Percentiles rank a stretch among this genome's conserved stretches.
phyloP scores from a whole-genome alignment of 345 rosid species.

The Cochlearia excelsa region DNA sequence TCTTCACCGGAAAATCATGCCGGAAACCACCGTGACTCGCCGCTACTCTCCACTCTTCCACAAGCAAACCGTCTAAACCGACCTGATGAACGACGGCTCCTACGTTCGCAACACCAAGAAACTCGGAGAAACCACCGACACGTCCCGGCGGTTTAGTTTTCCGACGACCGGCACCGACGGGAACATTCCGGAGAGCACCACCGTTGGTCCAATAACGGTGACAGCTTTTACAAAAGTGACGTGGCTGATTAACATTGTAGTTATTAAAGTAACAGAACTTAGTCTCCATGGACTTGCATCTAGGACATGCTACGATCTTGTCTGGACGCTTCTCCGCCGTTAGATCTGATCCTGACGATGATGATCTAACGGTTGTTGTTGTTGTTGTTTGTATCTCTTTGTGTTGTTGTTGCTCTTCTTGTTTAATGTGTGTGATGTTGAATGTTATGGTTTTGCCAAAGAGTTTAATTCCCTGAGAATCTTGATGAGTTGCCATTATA shows the following conservation, averaged over 20 bases:
- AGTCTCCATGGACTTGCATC: constrained; percentile 97
- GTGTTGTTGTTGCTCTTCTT: constrained; percentile 37
- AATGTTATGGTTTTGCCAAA: constrained; percentile 74
- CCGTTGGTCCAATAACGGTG: constrained; percentile 99
- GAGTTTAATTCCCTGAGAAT: constrained; percentile 72
- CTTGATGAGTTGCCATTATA: constrained; percentile 50
- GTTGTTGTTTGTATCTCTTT: constrained; percentile 30
- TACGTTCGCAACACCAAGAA: constrained; percentile 31
- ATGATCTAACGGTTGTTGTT: constrained; percentile 26
- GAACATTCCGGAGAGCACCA: constrained; percentile 92
- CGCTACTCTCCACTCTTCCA: constrained; percentile 60
- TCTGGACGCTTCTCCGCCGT: constrained; percentile 67
- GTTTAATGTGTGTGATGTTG: constrained; percentile 41
- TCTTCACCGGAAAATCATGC: constrained; percentile 58
- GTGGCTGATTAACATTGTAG: constrained; percentile 97
- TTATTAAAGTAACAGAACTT: constrained; percentile 96
- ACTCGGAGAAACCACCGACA: constrained; percentile 36
- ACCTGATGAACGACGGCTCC: constrained; percentile 45
- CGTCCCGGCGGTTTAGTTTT: constrained; percentile 65
- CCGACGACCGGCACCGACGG: constrained; percentile 93
- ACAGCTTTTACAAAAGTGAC: constrained; percentile 95
- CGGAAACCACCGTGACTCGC: constrained; percentile 51
- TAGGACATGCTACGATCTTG: constrained; percentile 84
- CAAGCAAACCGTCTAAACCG: constrained; percentile 49
- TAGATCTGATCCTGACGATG: constrained; percentile 35